Base-by-base conservation (phyloP, 2,329 filamentous ascomycete genomes). In the Didymella sp. region DNA sequence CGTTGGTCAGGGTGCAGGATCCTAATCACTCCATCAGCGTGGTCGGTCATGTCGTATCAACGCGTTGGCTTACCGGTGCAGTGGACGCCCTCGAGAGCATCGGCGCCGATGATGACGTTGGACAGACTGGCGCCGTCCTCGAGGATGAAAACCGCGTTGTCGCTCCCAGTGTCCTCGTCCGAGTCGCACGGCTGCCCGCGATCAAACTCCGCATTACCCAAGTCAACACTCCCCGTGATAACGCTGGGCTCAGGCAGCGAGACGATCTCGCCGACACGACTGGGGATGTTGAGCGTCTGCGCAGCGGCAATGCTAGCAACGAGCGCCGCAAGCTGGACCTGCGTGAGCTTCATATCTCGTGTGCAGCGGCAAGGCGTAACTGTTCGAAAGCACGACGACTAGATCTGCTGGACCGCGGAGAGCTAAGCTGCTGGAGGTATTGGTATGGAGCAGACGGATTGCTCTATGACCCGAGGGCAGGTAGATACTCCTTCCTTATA, bases 61-160 rank as follows among this genome's bases (percentile, higher is more conserved):
- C n/a, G n/a, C n/a, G n/a, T n/a, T n/a, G 17, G 80, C 30, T 74
- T 73, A 48, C 79, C 81, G 57, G 76, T 62, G 72, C 81, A 83
- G 72, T 83, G 81, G 31, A 83, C 78, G 48, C 80, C 81, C 75
- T 74, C 82, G 31, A 78, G 76, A 59, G 83, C 76, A 56, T 80
- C 77, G n/a, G 75, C 72, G 4, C 82, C 81, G 49, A 84, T 84
- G 66, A 84, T 83, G 67, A 81, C 81, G 64, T 84, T 84, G 61
- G 77, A 79, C 25, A 84, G 72, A 24, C 77, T 79, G 8, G 80
- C 82, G 15, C 82, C 82, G 28, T 77, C 69, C 61, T 80, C 71
- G 30, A 84, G 77, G 55, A 82, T 74, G 75, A 84, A 84, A 60
- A 84, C 81, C 38, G 82, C 79, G 40, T 80, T 68, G 27, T 51